Evolutionary conservation across 495 filamentous ascomycete species (phyloP), one percentile per base, ranked within the genome.

Genomic region (Aspergillus mulundensis): DNA sequence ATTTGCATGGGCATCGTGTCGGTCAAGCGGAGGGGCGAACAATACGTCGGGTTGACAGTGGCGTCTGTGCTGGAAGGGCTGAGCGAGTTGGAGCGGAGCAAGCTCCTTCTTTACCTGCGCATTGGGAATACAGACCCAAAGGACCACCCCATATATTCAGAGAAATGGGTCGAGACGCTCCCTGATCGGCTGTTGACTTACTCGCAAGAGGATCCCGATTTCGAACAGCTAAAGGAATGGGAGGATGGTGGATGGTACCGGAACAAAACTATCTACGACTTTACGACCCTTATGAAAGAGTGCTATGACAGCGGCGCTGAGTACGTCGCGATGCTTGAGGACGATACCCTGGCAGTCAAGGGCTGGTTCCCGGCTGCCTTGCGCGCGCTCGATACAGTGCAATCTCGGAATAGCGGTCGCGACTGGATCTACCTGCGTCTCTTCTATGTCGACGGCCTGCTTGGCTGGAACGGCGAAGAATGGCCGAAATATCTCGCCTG

Each of bases 61-160:
- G 80, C 73, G 20, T 77, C 76, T 1, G 59, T 82, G 25, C 66
- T 76, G 46, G 72, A 71, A 4, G 76, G 70, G 0, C 62, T 83
- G 7, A 74, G 63, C 20, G 53, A 61, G 5, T 50, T 66, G 14
- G 78, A 82, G 62, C 65, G 46, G 41, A 49, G 18, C 3, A 50
- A 24, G 4, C 49, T 62, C 7, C 52, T 52, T 20, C 36, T 59
- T 2, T 64, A 75, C 15, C 65, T 79, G 7, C 72, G 82, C 36
- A 71, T 83, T 39, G 77, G 77, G 28, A 70, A 83, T 48, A 67
- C 67, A 1, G 61, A 80, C 45, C 76, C 77, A 8, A 7, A 19
- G 5, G 28, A 45, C n/a, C 59, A 61, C 46, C 59, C 59, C 5
- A 50, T 57, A 20, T 61, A 32, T 32, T 53, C 50, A 5, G 59